Conservation (phyloP, 495 filamentous ascomycete genomes). For the Hypoxylon subgilvum region DNA sequence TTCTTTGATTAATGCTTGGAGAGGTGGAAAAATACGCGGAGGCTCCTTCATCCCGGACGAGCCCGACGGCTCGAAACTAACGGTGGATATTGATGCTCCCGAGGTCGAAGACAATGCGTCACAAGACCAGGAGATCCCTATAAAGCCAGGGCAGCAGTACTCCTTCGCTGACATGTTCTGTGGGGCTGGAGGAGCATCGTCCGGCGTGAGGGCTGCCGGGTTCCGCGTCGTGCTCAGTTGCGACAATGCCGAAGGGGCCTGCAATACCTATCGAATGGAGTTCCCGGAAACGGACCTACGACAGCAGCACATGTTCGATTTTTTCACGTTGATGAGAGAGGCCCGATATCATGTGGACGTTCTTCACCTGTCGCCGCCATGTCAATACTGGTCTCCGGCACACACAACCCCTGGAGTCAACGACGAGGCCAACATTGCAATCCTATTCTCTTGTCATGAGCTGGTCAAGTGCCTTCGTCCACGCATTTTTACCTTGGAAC, state of each 20-base stretch:
- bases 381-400: slow-evolving; percentile 79
- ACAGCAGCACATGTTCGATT: slow-evolving; percentile 54
- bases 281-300: slow-evolving; percentile 58
- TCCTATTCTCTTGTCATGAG: slow-evolving; percentile 66
- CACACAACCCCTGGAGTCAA: slow-evolving; percentile 69
- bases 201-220: slow-evolving; percentile 69
- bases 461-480: slow-evolving; percentile 68
- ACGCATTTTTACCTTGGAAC: slow-evolving; percentile 80
- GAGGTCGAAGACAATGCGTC: not conserved
- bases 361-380: slow-evolving; percentile 82
- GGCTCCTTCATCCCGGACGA: slow-evolving; percentile 38
- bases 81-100: slow-evolving; percentile 18
- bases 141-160: slow-evolving; percentile 53
- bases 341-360: slow-evolving; percentile 63
- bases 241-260: slow-evolving; percentile 64
- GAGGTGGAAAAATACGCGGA: slow-evolving; percentile 46
- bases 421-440: slow-evolving; percentile 76
- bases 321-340: slow-evolving; percentile 43
- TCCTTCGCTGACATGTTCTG: slow-evolving; percentile 76
- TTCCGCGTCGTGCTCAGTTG: slow-evolving; percentile 65
- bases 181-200: slow-evolving; percentile 76
- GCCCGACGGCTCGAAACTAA: slow-evolving; percentile 6
- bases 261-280: slow-evolving; percentile 64
- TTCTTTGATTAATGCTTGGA: slow-evolving; percentile 44
- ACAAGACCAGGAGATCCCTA: slow-evolving; percentile 8